Evolutionary conservation across 805 yeast genomes (phyloP).

Genomic region (Clavispora santaluciae): DNA sequence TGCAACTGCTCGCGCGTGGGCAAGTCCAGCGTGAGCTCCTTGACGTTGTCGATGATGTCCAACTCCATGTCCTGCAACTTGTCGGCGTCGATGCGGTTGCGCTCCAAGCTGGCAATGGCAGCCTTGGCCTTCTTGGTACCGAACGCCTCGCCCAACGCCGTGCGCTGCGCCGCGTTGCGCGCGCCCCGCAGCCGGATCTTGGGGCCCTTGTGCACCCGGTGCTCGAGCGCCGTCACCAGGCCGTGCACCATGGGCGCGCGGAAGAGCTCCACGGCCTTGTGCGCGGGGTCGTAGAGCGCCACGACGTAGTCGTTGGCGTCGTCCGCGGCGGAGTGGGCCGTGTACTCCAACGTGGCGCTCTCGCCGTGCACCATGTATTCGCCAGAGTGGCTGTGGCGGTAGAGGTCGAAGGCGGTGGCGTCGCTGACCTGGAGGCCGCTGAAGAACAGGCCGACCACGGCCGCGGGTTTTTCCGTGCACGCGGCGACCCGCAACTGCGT

Average conservation of each 20-base stretch:
- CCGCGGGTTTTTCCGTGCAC: slow-evolving; percentile 40
- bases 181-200: slow-evolving; percentile 52
- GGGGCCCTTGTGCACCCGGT: slow-evolving; percentile 57
- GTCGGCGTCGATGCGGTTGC: slow-evolving; percentile 83
- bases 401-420: slow-evolving; percentile 58
- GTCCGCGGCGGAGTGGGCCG: slow-evolving; percentile 43
- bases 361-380: slow-evolving; percentile 68
- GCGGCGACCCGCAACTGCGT: slow-evolving; percentile 38
- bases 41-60: slow-evolving; percentile 79
- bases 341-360: slow-evolving; percentile 64
- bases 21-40: slow-evolving; percentile 60
- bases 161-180: slow-evolving; percentile 58
- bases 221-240: slow-evolving; percentile 57
- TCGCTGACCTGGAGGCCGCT: slow-evolving; percentile 66
- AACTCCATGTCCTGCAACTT: slow-evolving; percentile 67
- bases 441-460: slow-evolving; percentile 69
- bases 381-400: slow-evolving; percentile 43
- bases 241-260: slow-evolving; percentile 60
- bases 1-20: slow-evolving; percentile 68
- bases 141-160: slow-evolving; percentile 87
- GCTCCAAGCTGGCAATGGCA: slow-evolving; percentile 74
- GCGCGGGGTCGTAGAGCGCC: slow-evolving; percentile 72
- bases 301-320: slow-evolving; percentile 55
- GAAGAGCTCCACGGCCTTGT: slow-evolving; percentile 58
- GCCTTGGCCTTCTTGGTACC: slow-evolving; percentile 97